These are phyloP conservation scores for Russula foetens DNA, from an alignment of 768 basidiomycete species.

Conservation along the genomic window DNA sequence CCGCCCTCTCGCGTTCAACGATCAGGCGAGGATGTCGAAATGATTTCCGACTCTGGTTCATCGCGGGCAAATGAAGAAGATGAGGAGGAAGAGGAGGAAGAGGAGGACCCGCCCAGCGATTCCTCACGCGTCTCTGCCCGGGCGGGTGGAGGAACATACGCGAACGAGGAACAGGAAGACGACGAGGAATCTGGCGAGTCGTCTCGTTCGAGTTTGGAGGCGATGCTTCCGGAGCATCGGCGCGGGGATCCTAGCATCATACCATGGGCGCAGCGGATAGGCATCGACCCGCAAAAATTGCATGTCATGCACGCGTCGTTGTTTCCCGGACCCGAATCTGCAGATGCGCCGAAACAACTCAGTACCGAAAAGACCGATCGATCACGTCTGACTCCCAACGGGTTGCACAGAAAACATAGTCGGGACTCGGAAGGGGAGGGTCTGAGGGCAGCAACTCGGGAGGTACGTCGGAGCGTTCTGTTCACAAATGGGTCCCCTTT, in stretches of 20 bases:
- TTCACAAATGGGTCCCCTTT: neutral
- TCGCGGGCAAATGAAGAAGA: constrained; percentile 48
- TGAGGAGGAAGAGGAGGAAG: neutral
- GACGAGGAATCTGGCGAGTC: constrained; percentile 29
- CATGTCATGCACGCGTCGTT: constrained; percentile 91
- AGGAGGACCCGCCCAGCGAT: constrained; percentile 37
- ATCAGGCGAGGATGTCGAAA: constrained; percentile 11
- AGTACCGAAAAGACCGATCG: constrained; percentile 10
- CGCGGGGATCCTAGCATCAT: constrained; percentile 44
- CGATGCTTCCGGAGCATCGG: constrained; percentile 22
- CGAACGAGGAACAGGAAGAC: constrained; percentile 31
- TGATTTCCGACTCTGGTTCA: constrained; percentile 24
- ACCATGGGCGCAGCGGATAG: constrained; percentile 65
- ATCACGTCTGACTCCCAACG: constrained; percentile 29
- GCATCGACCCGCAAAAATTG: constrained; percentile 81
- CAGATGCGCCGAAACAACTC: constrained; percentile 41
- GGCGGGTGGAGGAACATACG: neutral
- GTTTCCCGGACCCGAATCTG: constrained; percentile 72
- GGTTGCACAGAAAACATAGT: constrained; percentile 59
- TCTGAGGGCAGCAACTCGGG: constrained; percentile 44
- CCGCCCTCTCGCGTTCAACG: neutral
- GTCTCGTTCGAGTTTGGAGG: constrained; percentile 26
- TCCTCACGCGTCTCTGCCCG: constrained; percentile 10
- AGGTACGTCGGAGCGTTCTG: constrained; percentile 36
- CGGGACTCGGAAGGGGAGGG: constrained; percentile 73